These are phyloP conservation scores for Xylaria sp. DNA, from an alignment of 2,329 filamentous ascomycete genomes.

Conservation along the genomic window DNA sequence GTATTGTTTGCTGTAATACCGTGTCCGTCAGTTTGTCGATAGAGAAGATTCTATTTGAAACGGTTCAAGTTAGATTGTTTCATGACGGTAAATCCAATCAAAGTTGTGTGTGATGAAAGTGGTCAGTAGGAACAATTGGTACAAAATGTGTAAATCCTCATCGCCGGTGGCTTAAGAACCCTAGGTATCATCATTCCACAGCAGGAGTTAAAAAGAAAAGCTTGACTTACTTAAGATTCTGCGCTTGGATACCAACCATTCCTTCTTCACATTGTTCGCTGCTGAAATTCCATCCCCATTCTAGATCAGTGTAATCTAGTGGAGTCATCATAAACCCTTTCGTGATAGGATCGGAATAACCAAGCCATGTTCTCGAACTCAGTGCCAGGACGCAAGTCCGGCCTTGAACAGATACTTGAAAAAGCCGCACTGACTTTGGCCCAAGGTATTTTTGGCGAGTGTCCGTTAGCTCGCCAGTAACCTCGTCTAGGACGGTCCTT, in stretches of 20 bases:
- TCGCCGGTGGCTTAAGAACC: constrained; percentile 66
- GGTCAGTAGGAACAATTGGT: constrained; percentile 99
- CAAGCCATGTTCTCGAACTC: constrained; percentile 95
- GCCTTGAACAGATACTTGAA: constrained; percentile 87
- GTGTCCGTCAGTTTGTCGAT: constrained; percentile 88
- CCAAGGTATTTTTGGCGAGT: constrained; percentile 95
- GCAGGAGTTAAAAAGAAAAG: constrained; percentile 46
- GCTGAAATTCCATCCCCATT: constrained; percentile 96
- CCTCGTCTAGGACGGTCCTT: constrained; percentile 91
- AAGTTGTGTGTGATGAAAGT: constrained; percentile 44
- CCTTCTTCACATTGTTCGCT: constrained; percentile 94
- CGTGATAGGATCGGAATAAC: constrained; percentile 88
- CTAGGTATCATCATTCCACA: constrained; percentile 71
- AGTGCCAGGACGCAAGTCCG: constrained; percentile 88
- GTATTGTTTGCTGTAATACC: constrained; percentile 85
- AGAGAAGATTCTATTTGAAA: constrained; percentile 79
- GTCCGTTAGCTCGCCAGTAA: constrained; percentile 94
- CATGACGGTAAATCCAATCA: constrained; percentile 13
- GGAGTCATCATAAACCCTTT: constrained; percentile 93
- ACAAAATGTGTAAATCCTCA: constrained; percentile 68
- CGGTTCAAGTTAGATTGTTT: constrained; percentile 50
- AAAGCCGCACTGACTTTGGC: constrained; percentile 88
- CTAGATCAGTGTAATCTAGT: constrained; percentile 85
- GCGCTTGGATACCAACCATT: constrained; percentile 91
- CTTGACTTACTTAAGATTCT: constrained; percentile 79